phyloP scores from a whole-genome alignment of 805 yeast genomes.

The Saccharomycopsis amapae region DNA sequence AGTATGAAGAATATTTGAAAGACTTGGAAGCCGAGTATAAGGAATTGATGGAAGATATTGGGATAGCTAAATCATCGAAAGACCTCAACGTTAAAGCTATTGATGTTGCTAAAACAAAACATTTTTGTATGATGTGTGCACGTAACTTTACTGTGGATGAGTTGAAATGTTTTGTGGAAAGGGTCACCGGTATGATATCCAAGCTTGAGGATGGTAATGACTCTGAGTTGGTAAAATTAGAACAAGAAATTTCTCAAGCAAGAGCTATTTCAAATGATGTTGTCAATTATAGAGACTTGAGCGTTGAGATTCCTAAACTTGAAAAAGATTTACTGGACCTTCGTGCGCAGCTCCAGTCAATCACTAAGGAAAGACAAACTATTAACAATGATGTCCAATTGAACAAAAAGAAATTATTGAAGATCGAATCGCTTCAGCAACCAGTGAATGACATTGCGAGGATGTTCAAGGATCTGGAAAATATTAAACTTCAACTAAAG shows the following conservation, averaged over 20 bases:
- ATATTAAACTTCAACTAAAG: constrained; percentile 27
- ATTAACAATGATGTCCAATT: constrained; percentile 12
- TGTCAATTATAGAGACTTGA: constrained; percentile 4
- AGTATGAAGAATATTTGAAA: constrained; percentile 42
- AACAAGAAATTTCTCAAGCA: constrained; percentile 25
- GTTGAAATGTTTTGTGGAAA: constrained; percentile 20
- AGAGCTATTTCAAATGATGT: constrained; percentile 11
- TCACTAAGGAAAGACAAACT: constrained; percentile 1
- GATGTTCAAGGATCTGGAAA: constrained; percentile 29
- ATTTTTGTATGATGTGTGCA: constrained; percentile 67
- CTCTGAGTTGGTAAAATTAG: constrained; percentile 24
- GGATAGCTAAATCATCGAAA: constrained; percentile 61
- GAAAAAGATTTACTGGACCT: constrained; percentile 20
- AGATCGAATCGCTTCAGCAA: constrained; percentile 21
- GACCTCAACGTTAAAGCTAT: constrained; percentile 67
- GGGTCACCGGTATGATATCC: constrained; percentile 13
- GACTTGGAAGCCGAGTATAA: constrained; percentile 59
- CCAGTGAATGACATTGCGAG: constrained; percentile 33
- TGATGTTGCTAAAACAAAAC: constrained; percentile 46
- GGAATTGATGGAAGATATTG: constrained; percentile 54
- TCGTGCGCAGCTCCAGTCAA: constrained; percentile 19
- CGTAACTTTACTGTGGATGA: constrained; percentile 45
- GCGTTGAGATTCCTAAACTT: constrained; percentile 12
- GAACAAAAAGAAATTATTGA: not conserved
- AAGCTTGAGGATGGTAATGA: constrained; percentile 17